Evolutionary conservation across 2,329 filamentous ascomycete species (phyloP).

Genomic region (Myrmaecium sp.): DNA sequence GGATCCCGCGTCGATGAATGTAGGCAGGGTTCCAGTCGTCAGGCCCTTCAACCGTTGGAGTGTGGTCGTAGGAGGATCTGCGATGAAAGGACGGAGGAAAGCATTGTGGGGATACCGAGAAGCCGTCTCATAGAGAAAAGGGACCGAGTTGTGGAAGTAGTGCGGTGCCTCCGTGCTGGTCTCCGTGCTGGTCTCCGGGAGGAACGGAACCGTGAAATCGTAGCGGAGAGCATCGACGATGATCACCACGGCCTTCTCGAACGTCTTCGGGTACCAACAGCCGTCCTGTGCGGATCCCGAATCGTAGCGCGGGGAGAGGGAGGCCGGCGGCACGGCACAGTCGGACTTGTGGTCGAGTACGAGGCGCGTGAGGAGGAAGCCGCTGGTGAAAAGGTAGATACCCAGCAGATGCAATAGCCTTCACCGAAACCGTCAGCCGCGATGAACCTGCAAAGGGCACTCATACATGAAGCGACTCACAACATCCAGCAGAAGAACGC

Average conservation of each 20-base stretch:
- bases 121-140: constrained; percentile 72
- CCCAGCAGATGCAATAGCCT: constrained; percentile 60
- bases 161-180: constrained; percentile 31
- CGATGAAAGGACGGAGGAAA: constrained; percentile 86
- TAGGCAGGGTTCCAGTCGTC: constrained; percentile 87
- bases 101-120: constrained; percentile 60
- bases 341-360: constrained; percentile 63
- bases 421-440: too few species aligned
- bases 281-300: constrained; percentile 38
- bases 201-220: constrained; percentile 80
- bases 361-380: constrained; percentile 80
- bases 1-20: constrained; percentile 83
- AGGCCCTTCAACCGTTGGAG: constrained; percentile 83
- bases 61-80: constrained; percentile 87
- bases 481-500: constrained; percentile 56
- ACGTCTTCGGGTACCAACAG: constrained; percentile 93
- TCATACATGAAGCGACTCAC: constrained; percentile 14
- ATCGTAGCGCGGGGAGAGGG: constrained; percentile 19
- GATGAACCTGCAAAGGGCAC: too few species aligned
- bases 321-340: constrained; percentile 58
- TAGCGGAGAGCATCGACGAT: constrained; percentile 89
- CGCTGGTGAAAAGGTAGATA: constrained; percentile 83
- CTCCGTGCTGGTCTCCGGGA: constrained; percentile 31
- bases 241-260: constrained; percentile 79
- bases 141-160: constrained; percentile 75